Evolutionary conservation across 345 rosid genomes (phyloP).

Genomic region (Aquilaria sinensis): DNA sequence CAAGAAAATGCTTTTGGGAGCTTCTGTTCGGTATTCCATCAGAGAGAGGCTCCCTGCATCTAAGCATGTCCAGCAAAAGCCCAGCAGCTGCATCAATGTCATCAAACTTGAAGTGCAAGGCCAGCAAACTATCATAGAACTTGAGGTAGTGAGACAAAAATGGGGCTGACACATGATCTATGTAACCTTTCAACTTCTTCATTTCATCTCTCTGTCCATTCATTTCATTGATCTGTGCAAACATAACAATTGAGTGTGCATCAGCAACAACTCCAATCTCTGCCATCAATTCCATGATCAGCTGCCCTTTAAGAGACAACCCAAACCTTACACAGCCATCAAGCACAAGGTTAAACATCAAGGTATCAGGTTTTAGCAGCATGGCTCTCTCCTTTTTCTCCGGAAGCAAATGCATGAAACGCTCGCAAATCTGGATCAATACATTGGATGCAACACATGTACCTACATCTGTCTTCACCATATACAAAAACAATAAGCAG

Average conservation of each 20-base stretch:
- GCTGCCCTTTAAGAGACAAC: slow-evolving; percentile 65
- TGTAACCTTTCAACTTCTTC: slow-evolving; percentile 50
- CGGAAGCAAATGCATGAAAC: slow-evolving; percentile 12
- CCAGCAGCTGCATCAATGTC: slow-evolving; percentile 62
- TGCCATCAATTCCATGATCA: slow-evolving; percentile 66
- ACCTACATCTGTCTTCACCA: slow-evolving; percentile 76
- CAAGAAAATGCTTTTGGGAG: slow-evolving; percentile 31
- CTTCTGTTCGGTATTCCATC: slow-evolving; percentile 18
- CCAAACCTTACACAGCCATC: slow-evolving; percentile 66
- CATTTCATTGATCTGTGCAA: slow-evolving; percentile 61
- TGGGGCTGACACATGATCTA: slow-evolving; percentile 35
- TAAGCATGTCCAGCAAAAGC: slow-evolving; percentile 46
- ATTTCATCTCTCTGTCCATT: slow-evolving; percentile 74
- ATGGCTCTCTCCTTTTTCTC: slow-evolving; percentile 19
- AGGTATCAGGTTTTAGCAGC: slow-evolving; percentile 52
- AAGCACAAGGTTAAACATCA: slow-evolving; percentile 68
- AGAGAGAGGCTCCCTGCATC: slow-evolving; percentile 18
- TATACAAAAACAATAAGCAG: slow-evolving; percentile 46
- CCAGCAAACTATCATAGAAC: slow-evolving; percentile 65
- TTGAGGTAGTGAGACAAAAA: slow-evolving; percentile 45
- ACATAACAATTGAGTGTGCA: slow-evolving; percentile 50
- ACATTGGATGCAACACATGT: slow-evolving; percentile 59
- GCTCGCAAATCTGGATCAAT: slow-evolving; percentile 56
- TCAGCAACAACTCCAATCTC: slow-evolving; percentile 53
- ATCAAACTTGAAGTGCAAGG: slow-evolving; percentile 60